These are phyloP conservation scores for Dendrobium huoshanense DNA, from an alignment of 106 monocot species.

Conservation along the genomic window DNA sequence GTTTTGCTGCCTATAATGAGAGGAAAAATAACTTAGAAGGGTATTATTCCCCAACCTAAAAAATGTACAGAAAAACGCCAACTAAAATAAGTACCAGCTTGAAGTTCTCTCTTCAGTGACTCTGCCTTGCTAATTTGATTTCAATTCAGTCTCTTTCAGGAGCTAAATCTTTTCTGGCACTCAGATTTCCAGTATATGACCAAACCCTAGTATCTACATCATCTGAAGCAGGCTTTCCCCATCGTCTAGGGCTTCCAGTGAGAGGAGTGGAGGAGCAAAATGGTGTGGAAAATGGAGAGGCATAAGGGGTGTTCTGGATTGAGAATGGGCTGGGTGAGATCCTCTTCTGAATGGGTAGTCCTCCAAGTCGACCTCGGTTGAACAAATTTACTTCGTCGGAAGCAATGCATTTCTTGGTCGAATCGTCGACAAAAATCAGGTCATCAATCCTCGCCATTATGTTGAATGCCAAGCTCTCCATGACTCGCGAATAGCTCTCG, in stretches of 20 bases:
- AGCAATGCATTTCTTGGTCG: constrained; percentile 46
- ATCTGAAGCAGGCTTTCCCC: constrained; percentile 5
- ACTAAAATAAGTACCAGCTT: not conserved
- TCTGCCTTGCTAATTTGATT: not conserved
- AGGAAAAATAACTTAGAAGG: not conserved
- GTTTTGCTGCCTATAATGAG: not conserved
- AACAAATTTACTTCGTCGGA: constrained; percentile 39
- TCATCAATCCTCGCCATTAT: constrained; percentile 96
- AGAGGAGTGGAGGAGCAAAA: constrained; percentile 67
- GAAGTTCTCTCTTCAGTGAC: not conserved
- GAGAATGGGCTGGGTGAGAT: constrained; percentile 97
- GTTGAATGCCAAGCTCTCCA: constrained; percentile 96
- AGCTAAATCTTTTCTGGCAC: constrained; percentile 17
- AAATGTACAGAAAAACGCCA: not conserved
- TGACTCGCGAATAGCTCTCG: constrained; percentile 91
- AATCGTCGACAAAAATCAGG: constrained; percentile 84
- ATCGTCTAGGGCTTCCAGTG: constrained; percentile 45
- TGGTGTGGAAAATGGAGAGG: constrained; percentile 77
- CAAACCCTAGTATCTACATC: constrained; percentile 10
- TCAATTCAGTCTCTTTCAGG: constrained; percentile 22
- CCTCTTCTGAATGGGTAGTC: constrained; percentile 74
- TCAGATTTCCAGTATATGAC: constrained; percentile 24
- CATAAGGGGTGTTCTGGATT: constrained; percentile 60
- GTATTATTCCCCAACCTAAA: not conserved
- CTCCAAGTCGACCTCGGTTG: constrained; percentile 56